Conservation (phyloP, 1,139 yeast genomes). For the Candida buenavistaensis region DNA sequence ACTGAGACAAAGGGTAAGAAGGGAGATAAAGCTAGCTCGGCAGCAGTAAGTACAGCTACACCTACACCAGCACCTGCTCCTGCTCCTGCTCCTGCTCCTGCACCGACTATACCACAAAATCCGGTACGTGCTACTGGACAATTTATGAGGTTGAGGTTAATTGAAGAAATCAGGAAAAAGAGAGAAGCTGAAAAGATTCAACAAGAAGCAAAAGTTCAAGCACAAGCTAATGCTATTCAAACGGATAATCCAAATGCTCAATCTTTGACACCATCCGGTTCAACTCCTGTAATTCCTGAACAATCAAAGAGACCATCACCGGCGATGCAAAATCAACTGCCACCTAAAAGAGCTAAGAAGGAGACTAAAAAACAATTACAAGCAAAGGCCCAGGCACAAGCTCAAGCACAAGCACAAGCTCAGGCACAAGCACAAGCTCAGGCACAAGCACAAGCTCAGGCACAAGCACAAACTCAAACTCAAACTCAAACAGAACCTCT, state of each 20-base stretch:
- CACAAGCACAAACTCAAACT: conserved; percentile 32
- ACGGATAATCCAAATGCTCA: conserved; percentile 9
- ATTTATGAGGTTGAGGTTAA: conserved; percentile 48
- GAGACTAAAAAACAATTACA: conserved; percentile 10
- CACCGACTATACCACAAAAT: conserved; percentile 15
- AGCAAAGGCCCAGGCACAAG: conserved; percentile 33
- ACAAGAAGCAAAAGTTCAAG: conserved; percentile 39
- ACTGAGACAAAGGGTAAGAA: conserved; percentile 27
- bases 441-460: too few species aligned
- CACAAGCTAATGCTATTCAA: conserved; percentile 23
- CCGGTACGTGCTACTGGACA: conserved; percentile 38
- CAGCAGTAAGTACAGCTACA: conserved; percentile 17
- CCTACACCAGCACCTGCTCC: conserved; percentile 17
- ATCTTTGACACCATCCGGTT: conserved; percentile 3
- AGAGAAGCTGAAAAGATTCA: conserved; percentile 46
- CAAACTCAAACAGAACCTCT: conserved; percentile 41
- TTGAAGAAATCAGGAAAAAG: conserved; percentile 48
- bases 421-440: conserved; percentile 6
- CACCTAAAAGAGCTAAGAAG: conserved; percentile 9
- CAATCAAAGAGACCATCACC: conserved; percentile 8
- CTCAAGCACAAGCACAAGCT: conserved; percentile 13
- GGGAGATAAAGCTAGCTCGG: conserved; percentile 21
- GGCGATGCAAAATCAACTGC: conserved; percentile 7
- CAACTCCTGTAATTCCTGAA: conserved; percentile 8
- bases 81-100: conserved; percentile 18